Evolutionary conservation across 345 rosid genomes (phyloP), one percentile per base, ranked within the genome.

Genomic region (Linum lewisii): DNA sequence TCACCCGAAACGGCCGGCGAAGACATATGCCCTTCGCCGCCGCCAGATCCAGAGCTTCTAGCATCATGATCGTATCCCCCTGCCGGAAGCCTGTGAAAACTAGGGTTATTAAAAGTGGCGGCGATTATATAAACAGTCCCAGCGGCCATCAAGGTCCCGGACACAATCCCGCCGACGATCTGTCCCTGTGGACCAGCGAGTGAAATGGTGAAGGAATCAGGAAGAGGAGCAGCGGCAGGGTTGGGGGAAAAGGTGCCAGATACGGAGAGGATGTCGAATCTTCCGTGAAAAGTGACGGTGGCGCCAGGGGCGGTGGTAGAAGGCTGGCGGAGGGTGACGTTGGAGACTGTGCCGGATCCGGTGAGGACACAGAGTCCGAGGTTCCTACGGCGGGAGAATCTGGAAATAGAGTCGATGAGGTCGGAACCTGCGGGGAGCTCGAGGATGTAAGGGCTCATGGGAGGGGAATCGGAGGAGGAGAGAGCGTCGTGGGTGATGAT

Each of bases 141-240:
- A 0, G 80, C 90, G 0, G 98, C 85, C 0, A 88, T 20, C 15
- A 92, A 62, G 0, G 84, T 73, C 6, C 96, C 96, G 1, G 80
- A 88, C 9, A 91, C 95, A 47, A 78, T 64, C 6, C 98, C 98
- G 0, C 98, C 98, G 0, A 91, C 87, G 72, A 86, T 80, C 78
- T 91, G 98, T 11, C 98, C 96, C 63, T 84, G 98, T 1, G 95
- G 98, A 1, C 96, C 95, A 1, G 96, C 96, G 4, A 91, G 75
- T 0, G 96, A 88, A 37, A 91, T 82, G 1, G 83, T 74, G 68
- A 91, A 79, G 54, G 66, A 64, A 52, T 73, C 78, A 0, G 95
- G 85, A 0, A 78, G 67, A 4, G 70, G 67, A 19, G 77, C 79
- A 21, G 68, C 75, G 32, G 84, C 65, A 45, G 76, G 44, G 45